Evolutionary conservation across 345 rosid species (phyloP).

Genomic region (Salix exigua): DNA sequence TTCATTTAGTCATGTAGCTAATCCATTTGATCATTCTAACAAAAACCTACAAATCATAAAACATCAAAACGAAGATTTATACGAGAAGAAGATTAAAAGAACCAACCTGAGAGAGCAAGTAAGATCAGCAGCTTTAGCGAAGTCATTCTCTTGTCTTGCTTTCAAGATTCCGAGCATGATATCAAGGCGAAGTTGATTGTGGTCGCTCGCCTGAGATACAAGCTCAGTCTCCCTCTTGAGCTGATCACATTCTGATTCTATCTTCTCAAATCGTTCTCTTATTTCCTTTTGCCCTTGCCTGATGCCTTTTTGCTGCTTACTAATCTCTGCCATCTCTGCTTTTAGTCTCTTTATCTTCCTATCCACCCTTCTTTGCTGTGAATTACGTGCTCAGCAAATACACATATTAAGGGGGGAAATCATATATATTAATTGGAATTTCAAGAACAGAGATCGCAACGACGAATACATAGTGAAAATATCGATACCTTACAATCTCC

Average conservation of each 20-base stretch:
- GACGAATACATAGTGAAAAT: background rate
- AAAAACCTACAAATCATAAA: no score
- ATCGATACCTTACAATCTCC: background rate
- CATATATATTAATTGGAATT: background rate
- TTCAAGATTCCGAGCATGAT: slow-evolving; percentile 5
- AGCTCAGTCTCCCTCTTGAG: slow-evolving; percentile 1
- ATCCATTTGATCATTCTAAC: no score
- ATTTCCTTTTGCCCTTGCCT: slow-evolving; percentile 2
- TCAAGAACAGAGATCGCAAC: background rate
- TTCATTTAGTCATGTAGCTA: no score
- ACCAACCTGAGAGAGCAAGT: background rate
- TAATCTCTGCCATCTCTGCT: background rate
- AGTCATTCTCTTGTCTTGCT: slow-evolving; percentile 5
- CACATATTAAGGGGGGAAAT: background rate
- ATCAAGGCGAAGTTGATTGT: background rate
- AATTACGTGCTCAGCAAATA: background rate
- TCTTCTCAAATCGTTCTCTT: slow-evolving; percentile 1
- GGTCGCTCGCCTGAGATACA: background rate
- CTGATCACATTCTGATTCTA: slow-evolving; percentile 2
- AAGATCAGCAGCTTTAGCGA: background rate
- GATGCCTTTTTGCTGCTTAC: background rate
- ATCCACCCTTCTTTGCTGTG: background rate
- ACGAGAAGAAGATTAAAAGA: background rate
- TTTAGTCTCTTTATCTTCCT: background rate
- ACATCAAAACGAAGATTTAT: no score